Percentiles rank a stretch among this genome's conserved stretches.
Conservation (phyloP, 352 stramenopile genomes). For the Ochromonadaceae sp. region DNA sequence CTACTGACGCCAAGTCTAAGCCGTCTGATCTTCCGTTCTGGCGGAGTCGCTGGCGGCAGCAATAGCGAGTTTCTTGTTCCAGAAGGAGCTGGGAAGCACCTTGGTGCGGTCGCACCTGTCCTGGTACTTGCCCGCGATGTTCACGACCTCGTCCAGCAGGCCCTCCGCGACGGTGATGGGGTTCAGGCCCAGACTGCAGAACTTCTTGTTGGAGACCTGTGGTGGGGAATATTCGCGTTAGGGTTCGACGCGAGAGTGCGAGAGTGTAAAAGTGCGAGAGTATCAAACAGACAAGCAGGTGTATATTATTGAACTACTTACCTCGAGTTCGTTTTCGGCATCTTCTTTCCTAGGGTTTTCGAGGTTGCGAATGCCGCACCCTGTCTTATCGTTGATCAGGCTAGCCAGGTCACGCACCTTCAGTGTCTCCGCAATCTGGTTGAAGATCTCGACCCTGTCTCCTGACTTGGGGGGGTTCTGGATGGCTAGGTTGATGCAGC, state of each 20-base stretch:
- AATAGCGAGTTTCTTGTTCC: conserved; percentile 25
- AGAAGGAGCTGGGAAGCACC: conserved; percentile 44
- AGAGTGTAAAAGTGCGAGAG: neutral
- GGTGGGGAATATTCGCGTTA: neutral
- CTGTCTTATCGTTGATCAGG: conserved; percentile 51
- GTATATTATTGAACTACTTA: conserved; percentile 20
- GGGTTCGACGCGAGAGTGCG: no score
- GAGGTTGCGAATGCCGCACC: conserved; percentile 49
- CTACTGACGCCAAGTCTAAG: no score
- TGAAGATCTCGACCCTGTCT: conserved; percentile 62
- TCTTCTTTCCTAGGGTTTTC: conserved; percentile 62
- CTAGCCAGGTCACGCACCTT: conserved; percentile 56
- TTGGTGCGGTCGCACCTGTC: conserved; percentile 48
- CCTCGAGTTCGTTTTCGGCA: conserved; percentile 64
- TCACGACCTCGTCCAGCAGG: conserved; percentile 59
- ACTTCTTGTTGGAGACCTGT: conserved; percentile 47
- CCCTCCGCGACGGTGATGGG: conserved; percentile 51
- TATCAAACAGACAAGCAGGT: neutral
- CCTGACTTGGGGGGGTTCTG: conserved; percentile 53
- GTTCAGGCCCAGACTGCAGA: conserved; percentile 54
- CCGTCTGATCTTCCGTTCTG: no score
- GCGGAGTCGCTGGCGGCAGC: neutral
- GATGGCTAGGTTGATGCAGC: conserved; percentile 63
- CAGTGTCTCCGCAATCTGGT: conserved; percentile 60
- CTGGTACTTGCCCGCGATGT: conserved; percentile 58